A percentile compares a stretch with the other conserved stretches of the same genome.
Evolutionary conservation across 2,329 filamentous ascomycete species (phyloP).

Genomic region (Trichoderma sp.): DNA sequence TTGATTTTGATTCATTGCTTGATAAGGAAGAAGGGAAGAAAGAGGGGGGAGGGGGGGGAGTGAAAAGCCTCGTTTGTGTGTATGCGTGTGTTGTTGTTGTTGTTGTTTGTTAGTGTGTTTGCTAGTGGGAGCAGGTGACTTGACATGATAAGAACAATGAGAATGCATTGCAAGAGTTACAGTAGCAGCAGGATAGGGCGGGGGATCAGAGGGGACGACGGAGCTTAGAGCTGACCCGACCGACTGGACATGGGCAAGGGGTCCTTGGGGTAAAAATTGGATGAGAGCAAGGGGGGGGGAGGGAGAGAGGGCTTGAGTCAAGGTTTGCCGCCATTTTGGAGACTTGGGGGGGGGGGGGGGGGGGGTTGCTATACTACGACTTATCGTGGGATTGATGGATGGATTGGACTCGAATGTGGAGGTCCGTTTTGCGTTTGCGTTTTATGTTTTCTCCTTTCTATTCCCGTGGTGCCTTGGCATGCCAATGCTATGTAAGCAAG

Average conservation of each 20-base stretch:
- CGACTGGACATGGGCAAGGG: constrained; percentile 6
- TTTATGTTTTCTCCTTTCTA: background rate
- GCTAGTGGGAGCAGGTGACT: background rate
- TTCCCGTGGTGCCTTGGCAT: background rate
- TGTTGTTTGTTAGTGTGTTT: background rate
- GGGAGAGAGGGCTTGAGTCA: background rate
- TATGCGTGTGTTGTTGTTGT: background rate
- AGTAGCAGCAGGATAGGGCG: background rate
- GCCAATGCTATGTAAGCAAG: background rate
- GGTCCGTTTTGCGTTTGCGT: background rate
- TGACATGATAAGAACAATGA: background rate
- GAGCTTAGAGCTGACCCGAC: constrained; percentile 10
- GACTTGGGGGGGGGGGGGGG: too few relatives aligned
- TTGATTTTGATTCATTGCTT: background rate
- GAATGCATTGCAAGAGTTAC: background rate
- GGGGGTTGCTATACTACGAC: background rate
- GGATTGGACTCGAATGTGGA: background rate
- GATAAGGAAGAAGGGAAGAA: background rate
- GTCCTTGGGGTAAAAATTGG: background rate
- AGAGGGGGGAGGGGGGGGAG: too few relatives aligned
- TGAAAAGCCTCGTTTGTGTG: background rate
- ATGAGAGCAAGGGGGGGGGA: background rate
- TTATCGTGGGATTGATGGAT: background rate
- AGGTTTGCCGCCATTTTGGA: background rate
- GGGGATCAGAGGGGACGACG: background rate